Percentiles rank a stretch among this genome's conserved stretches.
Conservation (phyloP, 2,329 filamentous ascomycete genomes). For the Exophiala bonariae region DNA sequence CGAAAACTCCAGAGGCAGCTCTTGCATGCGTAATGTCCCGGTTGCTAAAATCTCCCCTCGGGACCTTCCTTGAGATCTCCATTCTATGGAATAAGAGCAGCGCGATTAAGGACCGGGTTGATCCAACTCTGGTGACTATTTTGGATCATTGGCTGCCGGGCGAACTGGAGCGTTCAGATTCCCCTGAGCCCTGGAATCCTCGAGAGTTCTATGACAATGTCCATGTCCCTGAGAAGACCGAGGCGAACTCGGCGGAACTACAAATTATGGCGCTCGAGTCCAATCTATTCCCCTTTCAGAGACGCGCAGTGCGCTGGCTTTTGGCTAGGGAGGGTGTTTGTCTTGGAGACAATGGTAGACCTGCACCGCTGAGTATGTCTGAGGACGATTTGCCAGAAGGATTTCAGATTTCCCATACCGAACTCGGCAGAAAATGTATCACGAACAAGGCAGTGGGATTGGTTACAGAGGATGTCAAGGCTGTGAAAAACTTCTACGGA, state of each 20-base stretch:
- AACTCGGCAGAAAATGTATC: constrained; percentile 39
- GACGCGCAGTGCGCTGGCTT: constrained; percentile 48
- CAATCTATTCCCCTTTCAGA: constrained; percentile 50
- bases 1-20: constrained; percentile 1
- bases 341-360: constrained; percentile 33
- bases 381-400: not conserved
- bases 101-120: constrained; percentile 13
- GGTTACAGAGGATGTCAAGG: constrained; percentile 37
- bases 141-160: constrained; percentile 11
- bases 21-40: constrained; percentile 13
- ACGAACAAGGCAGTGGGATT: constrained; percentile 44
- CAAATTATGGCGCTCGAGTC: constrained; percentile 37
- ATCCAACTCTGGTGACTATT: constrained; percentile 16
- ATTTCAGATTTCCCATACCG: constrained; percentile 39
- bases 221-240: constrained; percentile 41
- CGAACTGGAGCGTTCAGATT: not conserved
- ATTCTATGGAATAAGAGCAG: constrained; percentile 20
- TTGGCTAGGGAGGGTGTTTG: constrained; percentile 43
- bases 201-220: constrained; percentile 50
- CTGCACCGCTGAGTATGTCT: constrained; percentile 22
- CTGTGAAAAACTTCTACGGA: constrained; percentile 33
- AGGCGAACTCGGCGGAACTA: constrained; percentile 35
- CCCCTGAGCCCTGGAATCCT: constrained; percentile 27
- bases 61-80: constrained; percentile 1
- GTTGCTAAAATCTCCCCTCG: constrained; percentile 1